Percentiles rank a stretch among this genome's conserved stretches.
phyloP scores from a whole-genome alignment of 1,284 basidiomycete genomes.

The Ganoderma sp. region DNA sequence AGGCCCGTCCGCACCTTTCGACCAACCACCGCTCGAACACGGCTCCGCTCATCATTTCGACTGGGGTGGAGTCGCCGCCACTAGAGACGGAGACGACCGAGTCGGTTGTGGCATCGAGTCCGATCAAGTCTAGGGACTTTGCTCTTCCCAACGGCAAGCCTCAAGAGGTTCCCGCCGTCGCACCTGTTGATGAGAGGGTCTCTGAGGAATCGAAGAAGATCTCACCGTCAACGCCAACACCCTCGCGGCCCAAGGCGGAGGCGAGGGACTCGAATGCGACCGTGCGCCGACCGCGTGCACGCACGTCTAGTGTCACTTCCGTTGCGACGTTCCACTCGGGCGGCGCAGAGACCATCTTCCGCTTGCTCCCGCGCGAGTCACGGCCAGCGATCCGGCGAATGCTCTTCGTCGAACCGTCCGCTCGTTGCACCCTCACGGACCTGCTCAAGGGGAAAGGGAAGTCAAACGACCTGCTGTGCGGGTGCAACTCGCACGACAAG shows the following conservation, averaged over 20 bases:
- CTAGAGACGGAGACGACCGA: conserved; percentile 1
- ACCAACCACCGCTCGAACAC: conserved; percentile 33
- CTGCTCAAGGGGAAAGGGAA: conserved; percentile 84
- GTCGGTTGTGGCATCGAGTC: conserved; percentile 18
- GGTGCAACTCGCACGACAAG: conserved; percentile 58
- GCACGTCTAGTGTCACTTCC: conserved; percentile 69
- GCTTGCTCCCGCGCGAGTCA: conserved; percentile 93
- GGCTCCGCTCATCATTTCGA: conserved; percentile 25
- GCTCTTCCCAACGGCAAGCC: conserved; percentile 24
- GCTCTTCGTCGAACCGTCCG: conserved; percentile 89
- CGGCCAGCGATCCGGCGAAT: conserved; percentile 90
- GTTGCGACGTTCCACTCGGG: conserved; percentile 79
- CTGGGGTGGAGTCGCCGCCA: conserved; percentile 1
- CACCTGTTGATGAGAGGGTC: conserved; percentile 27
- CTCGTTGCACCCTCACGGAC: conserved; percentile 94
- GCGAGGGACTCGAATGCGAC: conserved; percentile 27
- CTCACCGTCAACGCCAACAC: conserved; percentile 20
- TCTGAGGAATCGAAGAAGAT: conserved; percentile 17
- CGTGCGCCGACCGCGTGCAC: conserved; percentile 47
- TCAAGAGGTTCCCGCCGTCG: conserved; percentile 21
- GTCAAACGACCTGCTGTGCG: conserved; percentile 78
- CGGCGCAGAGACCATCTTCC: conserved; percentile 96
- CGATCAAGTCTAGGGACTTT: conserved; percentile 37
- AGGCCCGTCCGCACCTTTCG: conserved; percentile 27
- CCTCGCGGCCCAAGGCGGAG: conserved; percentile 28